Conservation (phyloP, 495 filamentous ascomycete species). For the Xylaria flabelliformis region DNA sequence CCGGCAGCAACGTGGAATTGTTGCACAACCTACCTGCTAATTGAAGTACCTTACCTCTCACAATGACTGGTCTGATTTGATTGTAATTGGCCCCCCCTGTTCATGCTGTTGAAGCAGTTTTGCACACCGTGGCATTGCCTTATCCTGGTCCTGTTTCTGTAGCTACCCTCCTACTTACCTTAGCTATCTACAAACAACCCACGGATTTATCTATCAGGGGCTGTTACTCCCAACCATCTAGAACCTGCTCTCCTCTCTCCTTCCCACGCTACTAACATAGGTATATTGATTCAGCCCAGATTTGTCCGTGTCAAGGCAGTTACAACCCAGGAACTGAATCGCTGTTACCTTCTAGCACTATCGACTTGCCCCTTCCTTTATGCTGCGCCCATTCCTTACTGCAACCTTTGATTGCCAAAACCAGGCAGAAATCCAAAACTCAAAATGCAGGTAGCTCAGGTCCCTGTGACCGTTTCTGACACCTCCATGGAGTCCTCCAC, state of each 20-base stretch:
- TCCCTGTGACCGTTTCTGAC: background rate
- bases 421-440: background rate
- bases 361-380: slow-evolving; percentile 6
- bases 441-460: slow-evolving; percentile 16
- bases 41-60: background rate
- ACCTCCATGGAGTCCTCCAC: slow-evolving; percentile 9
- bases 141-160: background rate
- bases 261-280: background rate
- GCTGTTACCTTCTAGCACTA: background rate
- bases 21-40: slow-evolving; percentile 14
- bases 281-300: background rate
- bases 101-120: background rate
- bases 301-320: background rate
- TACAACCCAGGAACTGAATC: background rate
- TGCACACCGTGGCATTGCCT: slow-evolving; percentile 3
- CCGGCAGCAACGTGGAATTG: slow-evolving; percentile 17
- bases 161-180: background rate
- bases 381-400: background rate
- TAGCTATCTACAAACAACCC: background rate
- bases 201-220: background rate
- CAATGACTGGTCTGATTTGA: slow-evolving; percentile 1
- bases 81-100: slow-evolving; percentile 19
- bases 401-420: background rate
- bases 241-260: background rate
- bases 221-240: background rate